Evolutionary conservation across 345 rosid genomes (phyloP).

Genomic region (Physaria fendleri): DNA sequence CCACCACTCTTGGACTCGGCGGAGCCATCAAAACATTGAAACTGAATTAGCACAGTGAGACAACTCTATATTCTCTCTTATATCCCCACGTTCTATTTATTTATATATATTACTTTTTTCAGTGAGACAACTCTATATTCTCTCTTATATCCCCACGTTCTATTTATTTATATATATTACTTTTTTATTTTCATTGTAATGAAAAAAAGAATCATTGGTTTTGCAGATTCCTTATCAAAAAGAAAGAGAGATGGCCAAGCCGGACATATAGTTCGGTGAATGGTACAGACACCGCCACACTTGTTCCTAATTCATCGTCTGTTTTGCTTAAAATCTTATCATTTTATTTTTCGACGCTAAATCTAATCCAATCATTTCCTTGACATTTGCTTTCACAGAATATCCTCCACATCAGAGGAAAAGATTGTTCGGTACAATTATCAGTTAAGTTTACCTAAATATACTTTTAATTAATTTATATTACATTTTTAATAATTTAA

Average conservation of each 20-base stretch:
- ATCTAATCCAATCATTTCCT: neutral
- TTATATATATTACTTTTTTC: no score
- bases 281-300: slow-evolving; percentile 3
- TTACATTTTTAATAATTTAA: no score
- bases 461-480: neutral
- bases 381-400: slow-evolving; percentile 10
- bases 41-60: neutral
- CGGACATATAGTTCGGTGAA: neutral
- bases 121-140: slow-evolving; percentile 1
- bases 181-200: neutral
- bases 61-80: slow-evolving; percentile 30
- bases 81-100: neutral
- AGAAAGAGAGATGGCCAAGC: no score
- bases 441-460: no score
- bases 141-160: slow-evolving; percentile 20
- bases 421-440: no score
- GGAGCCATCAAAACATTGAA: slow-evolving; percentile 44
- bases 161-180: neutral
- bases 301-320: neutral
- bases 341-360: neutral
- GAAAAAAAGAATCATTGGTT: slow-evolving; percentile 1
- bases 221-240: slow-evolving; percentile 16
- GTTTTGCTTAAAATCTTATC: neutral
- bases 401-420: no score
- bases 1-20: slow-evolving; percentile 43